These are phyloP conservation scores for Ogataea paraovalis DNA, from an alignment of 805 yeast genomes.

Conservation along the genomic window DNA sequence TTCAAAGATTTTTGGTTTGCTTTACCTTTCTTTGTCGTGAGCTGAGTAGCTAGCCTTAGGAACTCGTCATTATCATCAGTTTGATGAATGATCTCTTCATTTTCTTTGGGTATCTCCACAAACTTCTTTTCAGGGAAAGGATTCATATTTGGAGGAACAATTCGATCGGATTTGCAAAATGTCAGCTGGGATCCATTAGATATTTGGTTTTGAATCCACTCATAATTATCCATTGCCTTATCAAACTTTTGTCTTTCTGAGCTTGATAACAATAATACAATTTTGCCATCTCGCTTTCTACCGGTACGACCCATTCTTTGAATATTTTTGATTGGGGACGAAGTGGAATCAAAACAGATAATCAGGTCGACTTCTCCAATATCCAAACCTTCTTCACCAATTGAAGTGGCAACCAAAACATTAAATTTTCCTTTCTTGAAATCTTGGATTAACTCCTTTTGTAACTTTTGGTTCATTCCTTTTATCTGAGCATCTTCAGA, in stretches of 20 bases:
- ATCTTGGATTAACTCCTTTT: conserved; percentile 68
- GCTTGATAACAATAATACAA: conserved; percentile 68
- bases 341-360: conserved; percentile 87
- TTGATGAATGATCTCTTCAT: conserved; percentile 41
- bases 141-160: conserved; percentile 52
- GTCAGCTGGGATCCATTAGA: conserved; percentile 40
- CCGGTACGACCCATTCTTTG: conserved; percentile 99
- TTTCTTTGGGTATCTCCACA: conserved; percentile 71
- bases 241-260: conserved; percentile 78
- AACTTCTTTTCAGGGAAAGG: conserved; percentile 56
- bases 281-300: conserved; percentile 84
- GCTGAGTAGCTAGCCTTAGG: conserved; percentile 61
- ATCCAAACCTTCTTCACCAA: conserved; percentile 98
- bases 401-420: conserved; percentile 89
- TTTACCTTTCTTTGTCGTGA: conserved; percentile 45
- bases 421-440: conserved; percentile 74
- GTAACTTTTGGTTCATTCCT: conserved; percentile 91
- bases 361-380: conserved; percentile 97
- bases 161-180: conserved; percentile 53
- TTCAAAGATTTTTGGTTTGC: conserved; percentile 22
- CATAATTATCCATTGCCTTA: conserved; percentile 80
- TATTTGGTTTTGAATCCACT: conserved; percentile 68
- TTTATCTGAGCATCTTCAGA: conserved; percentile 72
- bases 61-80: conserved; percentile 53
- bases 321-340: conserved; percentile 87